phyloP scores from a whole-genome alignment of 768 basidiomycete species.

The Mycena belliarum region DNA sequence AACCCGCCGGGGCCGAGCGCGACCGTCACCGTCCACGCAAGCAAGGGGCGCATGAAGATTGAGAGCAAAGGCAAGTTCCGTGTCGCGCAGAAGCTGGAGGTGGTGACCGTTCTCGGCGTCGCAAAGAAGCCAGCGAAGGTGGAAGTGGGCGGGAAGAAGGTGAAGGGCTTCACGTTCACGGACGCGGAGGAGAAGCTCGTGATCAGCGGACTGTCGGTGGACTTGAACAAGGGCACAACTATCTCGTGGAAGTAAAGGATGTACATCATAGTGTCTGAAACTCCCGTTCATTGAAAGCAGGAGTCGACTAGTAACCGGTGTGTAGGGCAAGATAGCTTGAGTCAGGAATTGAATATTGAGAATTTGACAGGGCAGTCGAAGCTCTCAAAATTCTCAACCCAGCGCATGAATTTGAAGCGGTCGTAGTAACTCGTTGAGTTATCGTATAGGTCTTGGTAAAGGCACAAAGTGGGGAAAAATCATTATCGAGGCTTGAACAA shows the following conservation, averaged over 20 bases:
- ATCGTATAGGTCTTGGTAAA: too few species aligned
- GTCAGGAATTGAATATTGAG: too few species aligned
- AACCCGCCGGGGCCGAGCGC: constrained; percentile 55
- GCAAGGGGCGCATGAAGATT: constrained; percentile 38
- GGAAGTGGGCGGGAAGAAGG: constrained; percentile 35
- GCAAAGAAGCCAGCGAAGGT: constrained; percentile 39
- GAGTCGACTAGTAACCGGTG: too few species aligned
- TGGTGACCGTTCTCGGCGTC: constrained; percentile 62
- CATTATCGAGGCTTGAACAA: too few species aligned
- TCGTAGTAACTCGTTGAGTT: too few species aligned
- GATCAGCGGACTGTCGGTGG: constrained; percentile 35
- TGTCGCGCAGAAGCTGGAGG: constrained; percentile 48
- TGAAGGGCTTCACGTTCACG: constrained; percentile 43
- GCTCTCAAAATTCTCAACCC: too few species aligned
- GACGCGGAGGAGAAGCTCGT: constrained; percentile 42
- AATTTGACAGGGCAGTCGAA: too few species aligned
- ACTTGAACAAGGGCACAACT: constrained; percentile 41
- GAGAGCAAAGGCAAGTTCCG: constrained; percentile 40
- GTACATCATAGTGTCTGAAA: too few species aligned
- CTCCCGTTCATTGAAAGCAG: too few species aligned
- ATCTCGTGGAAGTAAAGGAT: constrained; percentile 36
- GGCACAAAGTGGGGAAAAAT: too few species aligned
- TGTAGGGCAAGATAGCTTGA: too few species aligned
- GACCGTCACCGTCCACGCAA: constrained; percentile 46
- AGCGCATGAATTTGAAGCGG: too few species aligned